phyloP scores from a whole-genome alignment of 2,329 filamentous ascomycete genomes.

The Didymella pinodella region DNA sequence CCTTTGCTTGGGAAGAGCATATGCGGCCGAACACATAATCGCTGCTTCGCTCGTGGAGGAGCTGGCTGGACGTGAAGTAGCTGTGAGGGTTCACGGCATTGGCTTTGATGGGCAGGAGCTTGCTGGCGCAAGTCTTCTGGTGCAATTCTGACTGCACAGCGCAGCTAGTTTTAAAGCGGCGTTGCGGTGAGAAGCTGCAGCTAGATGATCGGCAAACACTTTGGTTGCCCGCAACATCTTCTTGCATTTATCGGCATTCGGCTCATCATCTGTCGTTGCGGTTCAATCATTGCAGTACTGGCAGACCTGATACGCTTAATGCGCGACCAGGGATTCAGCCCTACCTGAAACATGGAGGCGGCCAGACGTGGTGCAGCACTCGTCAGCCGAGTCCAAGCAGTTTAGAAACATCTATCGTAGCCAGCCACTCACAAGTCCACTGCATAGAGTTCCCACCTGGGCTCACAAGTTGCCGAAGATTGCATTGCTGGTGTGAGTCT shows the following conservation, averaged over 20 bases:
- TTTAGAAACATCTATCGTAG: slow-evolving; percentile 11
- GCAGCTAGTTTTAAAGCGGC: not conserved
- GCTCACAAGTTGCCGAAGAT: slow-evolving; percentile 25
- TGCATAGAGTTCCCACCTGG: slow-evolving; percentile 19
- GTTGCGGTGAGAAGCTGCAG: not conserved
- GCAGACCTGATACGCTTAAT: slow-evolving; percentile 25
- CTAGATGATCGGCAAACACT: not conserved
- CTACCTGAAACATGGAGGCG: slow-evolving; percentile 30
- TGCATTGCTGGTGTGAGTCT: slow-evolving; percentile 25
- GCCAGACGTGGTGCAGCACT: slow-evolving; percentile 21
- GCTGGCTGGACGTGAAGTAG: slow-evolving; percentile 16
- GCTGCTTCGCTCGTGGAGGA: slow-evolving; percentile 21
- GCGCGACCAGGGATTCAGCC: slow-evolving; percentile 25
- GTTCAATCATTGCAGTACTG: slow-evolving; percentile 20
- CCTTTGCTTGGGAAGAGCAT: slow-evolving; percentile 34
- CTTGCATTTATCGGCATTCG: slow-evolving; percentile 8
- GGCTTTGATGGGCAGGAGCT: slow-evolving; percentile 42
- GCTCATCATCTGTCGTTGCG: slow-evolving; percentile 1
- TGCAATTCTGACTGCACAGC: not conserved
- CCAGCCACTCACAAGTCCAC: slow-evolving; percentile 18
- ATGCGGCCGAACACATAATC: slow-evolving; percentile 41
- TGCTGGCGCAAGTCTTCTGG: slow-evolving; percentile 10
- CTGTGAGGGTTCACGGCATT: slow-evolving; percentile 34
- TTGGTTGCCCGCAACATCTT: not conserved
- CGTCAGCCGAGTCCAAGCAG: slow-evolving; percentile 19